A percentile compares a stretch with the other conserved stretches of the same genome.
Evolutionary conservation across 2,329 filamentous ascomycete species (phyloP).

Genomic region (Xylaria multiplex): DNA sequence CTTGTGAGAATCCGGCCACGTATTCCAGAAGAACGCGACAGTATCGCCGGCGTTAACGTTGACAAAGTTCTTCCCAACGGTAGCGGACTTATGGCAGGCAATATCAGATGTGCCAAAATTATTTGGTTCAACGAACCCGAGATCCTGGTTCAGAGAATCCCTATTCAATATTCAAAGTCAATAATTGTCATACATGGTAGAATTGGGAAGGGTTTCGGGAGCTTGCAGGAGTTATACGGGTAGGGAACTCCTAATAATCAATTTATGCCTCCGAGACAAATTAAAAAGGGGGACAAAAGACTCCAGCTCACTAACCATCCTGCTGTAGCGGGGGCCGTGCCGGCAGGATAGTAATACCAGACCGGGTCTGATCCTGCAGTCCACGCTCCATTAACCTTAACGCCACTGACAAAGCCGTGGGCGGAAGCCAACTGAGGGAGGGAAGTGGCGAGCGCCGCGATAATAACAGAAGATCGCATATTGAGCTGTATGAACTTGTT

Average conservation of each 20-base stretch:
- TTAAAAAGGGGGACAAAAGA: too few species aligned
- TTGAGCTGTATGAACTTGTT: not conserved
- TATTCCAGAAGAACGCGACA: constrained; percentile 53
- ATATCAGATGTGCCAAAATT: constrained; percentile 54
- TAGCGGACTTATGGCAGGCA: constrained; percentile 58
- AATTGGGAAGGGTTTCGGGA: too few species aligned
- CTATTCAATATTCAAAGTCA: too few species aligned
- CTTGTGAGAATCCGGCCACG: constrained; percentile 54
- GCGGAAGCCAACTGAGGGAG: constrained; percentile 35
- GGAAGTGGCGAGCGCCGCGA: constrained; percentile 33
- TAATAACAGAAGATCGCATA: constrained; percentile 32
- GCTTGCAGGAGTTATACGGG: too few species aligned
- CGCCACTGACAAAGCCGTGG: constrained; percentile 43
- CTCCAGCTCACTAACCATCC: constrained; percentile 26
- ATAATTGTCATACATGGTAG: too few species aligned
- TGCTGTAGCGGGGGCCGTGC: constrained; percentile 36
- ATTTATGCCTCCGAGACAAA: too few species aligned
- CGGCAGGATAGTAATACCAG: constrained; percentile 40
- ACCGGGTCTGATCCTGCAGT: constrained; percentile 41
- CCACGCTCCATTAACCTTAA: constrained; percentile 40
- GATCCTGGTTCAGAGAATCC: constrained; percentile 49
- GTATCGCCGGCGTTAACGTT: constrained; percentile 50
- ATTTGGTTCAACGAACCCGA: constrained; percentile 59
- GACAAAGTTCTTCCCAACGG: constrained; percentile 53
- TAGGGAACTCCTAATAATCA: too few species aligned